Base-by-base conservation (phyloP, 495 filamentous ascomycete species). In the Penicillium macrosclerotiorum region DNA sequence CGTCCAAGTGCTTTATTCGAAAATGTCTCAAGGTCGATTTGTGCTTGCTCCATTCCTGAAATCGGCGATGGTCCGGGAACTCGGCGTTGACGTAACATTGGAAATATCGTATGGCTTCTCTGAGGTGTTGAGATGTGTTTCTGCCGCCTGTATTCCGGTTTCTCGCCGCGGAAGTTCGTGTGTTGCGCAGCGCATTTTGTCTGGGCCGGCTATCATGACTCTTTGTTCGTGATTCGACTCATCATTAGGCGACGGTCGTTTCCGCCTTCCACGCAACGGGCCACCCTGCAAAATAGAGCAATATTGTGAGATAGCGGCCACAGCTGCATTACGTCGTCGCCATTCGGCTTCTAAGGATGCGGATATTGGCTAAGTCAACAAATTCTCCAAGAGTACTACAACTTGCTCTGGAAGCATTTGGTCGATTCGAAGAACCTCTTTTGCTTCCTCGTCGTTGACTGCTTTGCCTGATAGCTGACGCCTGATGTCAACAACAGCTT, bases 311-410 rank as follows among this genome's bases (percentile, higher is more conserved):
- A 57, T 52, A 2, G 60, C 35, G 32, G 42, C 51, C 16, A 48
- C 45, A 14, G 60, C 53, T 8, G 20, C 50, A 29, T 59, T 55
- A 14, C 58, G 37, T 38, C 58, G 39, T 42, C 44, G 35, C 60
- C 56, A 64, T 35, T 64, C 58, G 9, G n/a, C 45, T 34, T 64
- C 61, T 18, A 64, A 12, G n/a, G 58, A 64, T 8, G 27, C 6
- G 13, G 61, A 59, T n/a, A 42, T 57, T 2, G 61, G 58, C 58
- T 48, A 64, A 12, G 52, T 59, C n/a, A 62, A 37, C 19, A 64
- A 52, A 29, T 52, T 62, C 27, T 51, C 41, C 13, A 61, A 44
- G 30, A 64, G 55, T 43, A 52, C n/a, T n/a, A n/a, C 27, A 45
- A 62, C 57, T 47, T 57, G 45, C 42, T 55, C 35, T 12, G 60